Percentiles rank a stretch among this genome's conserved stretches.
These are phyloP conservation scores for Croton setiger DNA, from an alignment of 441 rosid species.

Conservation along the genomic window DNA sequence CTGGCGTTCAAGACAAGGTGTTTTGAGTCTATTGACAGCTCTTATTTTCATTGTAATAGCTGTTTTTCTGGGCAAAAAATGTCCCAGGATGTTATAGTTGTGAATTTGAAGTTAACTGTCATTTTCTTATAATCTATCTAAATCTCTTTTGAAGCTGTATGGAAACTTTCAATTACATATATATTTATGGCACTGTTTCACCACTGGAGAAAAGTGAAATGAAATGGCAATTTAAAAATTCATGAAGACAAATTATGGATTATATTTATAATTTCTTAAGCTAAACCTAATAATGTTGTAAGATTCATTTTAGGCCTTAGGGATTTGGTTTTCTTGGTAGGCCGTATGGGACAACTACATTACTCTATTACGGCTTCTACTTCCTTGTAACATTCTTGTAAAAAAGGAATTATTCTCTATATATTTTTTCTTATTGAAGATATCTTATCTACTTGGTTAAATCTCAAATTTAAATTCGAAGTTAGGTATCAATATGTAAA, in stretches of 20 bases:
- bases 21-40: slow-evolving; percentile 45
- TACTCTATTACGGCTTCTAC: too few relatives aligned
- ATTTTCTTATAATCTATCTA: background rate
- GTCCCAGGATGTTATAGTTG: background rate
- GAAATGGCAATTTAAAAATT: too few relatives aligned
- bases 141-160: background rate
- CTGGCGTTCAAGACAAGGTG: slow-evolving; percentile 75
- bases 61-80: slow-evolving; percentile 37
- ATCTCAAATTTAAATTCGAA: background rate
- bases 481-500: background rate
- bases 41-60: slow-evolving; percentile 40
- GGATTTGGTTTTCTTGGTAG: too few relatives aligned
- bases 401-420: too few relatives aligned
- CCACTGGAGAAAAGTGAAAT: background rate
- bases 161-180: background rate
- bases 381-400: too few relatives aligned
- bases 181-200: background rate
- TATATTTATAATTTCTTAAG: too few relatives aligned
- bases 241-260: too few relatives aligned
- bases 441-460: too few relatives aligned
- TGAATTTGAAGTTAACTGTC: background rate
- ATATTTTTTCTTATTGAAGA: too few relatives aligned
- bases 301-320: too few relatives aligned
- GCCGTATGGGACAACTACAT: too few relatives aligned
- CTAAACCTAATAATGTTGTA: too few relatives aligned